Evolutionary conservation across 1,284 basidiomycete species (phyloP).

Genomic region (Puccinia sorghi): DNA sequence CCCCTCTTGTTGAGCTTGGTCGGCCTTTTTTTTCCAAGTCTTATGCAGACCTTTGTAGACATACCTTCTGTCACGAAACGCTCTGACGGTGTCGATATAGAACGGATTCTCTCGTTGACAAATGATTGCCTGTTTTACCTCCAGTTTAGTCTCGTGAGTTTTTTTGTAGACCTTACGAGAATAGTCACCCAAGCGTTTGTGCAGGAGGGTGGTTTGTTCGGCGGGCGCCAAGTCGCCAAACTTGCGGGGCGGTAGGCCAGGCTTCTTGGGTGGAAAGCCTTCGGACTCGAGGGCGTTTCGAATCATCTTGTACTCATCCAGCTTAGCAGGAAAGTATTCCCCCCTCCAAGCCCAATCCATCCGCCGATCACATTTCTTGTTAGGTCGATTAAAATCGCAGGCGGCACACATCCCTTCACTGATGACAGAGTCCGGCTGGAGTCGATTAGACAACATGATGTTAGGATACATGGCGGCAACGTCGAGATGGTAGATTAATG

Average conservation of each 20-base stretch:
- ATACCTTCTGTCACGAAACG: slow-evolving; percentile 96
- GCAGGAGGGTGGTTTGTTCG: slow-evolving; percentile 87
- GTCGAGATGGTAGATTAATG: slow-evolving; percentile 97
- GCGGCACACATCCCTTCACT: slow-evolving; percentile 96
- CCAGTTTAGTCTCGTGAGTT: slow-evolving; percentile 97
- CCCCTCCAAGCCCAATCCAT: slow-evolving; percentile 99
- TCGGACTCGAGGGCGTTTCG: slow-evolving; percentile 94
- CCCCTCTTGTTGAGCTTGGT: slow-evolving; percentile 69
- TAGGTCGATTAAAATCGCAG: slow-evolving; percentile 96
- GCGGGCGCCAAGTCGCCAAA: slow-evolving; percentile 81
- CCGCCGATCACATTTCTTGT: slow-evolving; percentile 89
- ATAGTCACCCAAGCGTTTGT: slow-evolving; percentile 97
- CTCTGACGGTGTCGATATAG: slow-evolving; percentile 97
- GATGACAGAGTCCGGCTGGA: slow-evolving; percentile 97
- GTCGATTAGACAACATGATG: slow-evolving; percentile 99
- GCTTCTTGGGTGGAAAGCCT: slow-evolving; percentile 77
- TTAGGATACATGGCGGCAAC: slow-evolving; percentile 99
- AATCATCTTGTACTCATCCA: slow-evolving; percentile 99
- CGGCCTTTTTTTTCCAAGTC: slow-evolving; percentile 99
- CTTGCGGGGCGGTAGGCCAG: slow-evolving; percentile 72
- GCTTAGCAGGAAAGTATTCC: slow-evolving; percentile 95
- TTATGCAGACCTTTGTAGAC: slow-evolving; percentile 99
- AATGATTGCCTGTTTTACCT: slow-evolving; percentile 90
- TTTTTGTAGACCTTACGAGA: slow-evolving; percentile 98
- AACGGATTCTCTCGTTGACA: slow-evolving; percentile 99